Conservation (phyloP, 139 green algal genomes). For the Protoeuglena noctilucae region DNA sequence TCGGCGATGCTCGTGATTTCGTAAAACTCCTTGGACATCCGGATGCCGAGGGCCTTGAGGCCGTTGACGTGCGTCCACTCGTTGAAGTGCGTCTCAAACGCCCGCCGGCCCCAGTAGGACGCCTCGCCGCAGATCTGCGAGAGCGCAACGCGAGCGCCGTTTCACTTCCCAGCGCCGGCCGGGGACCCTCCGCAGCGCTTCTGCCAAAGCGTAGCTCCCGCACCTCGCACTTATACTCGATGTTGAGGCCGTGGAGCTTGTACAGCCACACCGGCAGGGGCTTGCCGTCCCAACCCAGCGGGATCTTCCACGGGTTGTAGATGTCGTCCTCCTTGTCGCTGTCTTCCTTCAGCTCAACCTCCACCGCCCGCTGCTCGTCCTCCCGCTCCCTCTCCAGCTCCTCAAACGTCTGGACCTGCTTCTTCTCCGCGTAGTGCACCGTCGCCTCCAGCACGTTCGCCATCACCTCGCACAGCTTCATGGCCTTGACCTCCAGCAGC, state of each 20-base stretch:
- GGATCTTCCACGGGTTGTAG: slow-evolving; percentile 99
- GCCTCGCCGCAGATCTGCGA: no score
- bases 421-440: slow-evolving; percentile 74
- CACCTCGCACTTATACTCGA: slow-evolving; percentile 93
- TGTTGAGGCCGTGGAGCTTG: slow-evolving; percentile 96
- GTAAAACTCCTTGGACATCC: slow-evolving; percentile 88
- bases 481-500: slow-evolving; percentile 26
- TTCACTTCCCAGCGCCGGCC: no score
- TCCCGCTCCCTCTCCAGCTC: slow-evolving; percentile 57
- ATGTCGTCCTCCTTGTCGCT: slow-evolving; percentile 70
- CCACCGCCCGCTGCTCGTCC: slow-evolving; percentile 24
- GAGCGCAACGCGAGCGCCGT: no score
- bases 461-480: slow-evolving; percentile 32
- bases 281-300: slow-evolving; percentile 96
- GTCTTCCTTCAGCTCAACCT: slow-evolving; percentile 22
- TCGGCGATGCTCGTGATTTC: slow-evolving; percentile 85
- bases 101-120: slow-evolving; percentile 82
- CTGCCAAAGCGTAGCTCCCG: slow-evolving; percentile 69
- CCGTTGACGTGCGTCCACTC: slow-evolving; percentile 77
- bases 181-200: no score
- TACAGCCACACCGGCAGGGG: slow-evolving; percentile 99
- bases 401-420: slow-evolving; percentile 76
- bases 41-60: slow-evolving; percentile 88
- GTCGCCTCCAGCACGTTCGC: slow-evolving; percentile 54
- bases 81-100: slow-evolving; percentile 95